These are phyloP conservation scores for Termitomyces sp. DNA, from an alignment of 768 basidiomycete species.

Conservation along the genomic window DNA sequence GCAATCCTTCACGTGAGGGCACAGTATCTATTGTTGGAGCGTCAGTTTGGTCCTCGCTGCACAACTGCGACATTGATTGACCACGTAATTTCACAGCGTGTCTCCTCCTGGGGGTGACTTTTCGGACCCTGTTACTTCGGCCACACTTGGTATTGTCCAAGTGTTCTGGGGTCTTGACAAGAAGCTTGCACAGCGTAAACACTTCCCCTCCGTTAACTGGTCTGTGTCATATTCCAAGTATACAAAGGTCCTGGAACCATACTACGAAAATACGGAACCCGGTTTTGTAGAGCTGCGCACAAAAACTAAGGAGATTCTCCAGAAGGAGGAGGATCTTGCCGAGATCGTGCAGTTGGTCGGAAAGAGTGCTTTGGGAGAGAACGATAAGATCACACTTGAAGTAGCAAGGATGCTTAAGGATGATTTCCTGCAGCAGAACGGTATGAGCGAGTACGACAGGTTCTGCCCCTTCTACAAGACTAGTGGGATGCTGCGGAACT, in stretches of 20 bases:
- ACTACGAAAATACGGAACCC: slow-evolving; percentile 86
- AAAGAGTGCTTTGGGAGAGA: slow-evolving; percentile 94
- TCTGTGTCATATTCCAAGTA: slow-evolving; percentile 99
- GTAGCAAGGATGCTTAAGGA: slow-evolving; percentile 97
- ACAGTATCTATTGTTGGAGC: slow-evolving; percentile 99
- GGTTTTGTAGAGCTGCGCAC: slow-evolving; percentile 94
- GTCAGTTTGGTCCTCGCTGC: slow-evolving; percentile 43
- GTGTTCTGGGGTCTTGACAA: slow-evolving; percentile 99
- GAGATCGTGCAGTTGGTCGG: slow-evolving; percentile 99
- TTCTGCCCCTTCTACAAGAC: slow-evolving; percentile 99
- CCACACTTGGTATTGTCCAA: slow-evolving; percentile 97
- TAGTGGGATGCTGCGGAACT: slow-evolving; percentile 90
- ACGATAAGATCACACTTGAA: slow-evolving; percentile 97
- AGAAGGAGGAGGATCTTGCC: slow-evolving; percentile 97
- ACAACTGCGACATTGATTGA: slow-evolving; percentile 1
- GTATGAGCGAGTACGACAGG: slow-evolving; percentile 96
- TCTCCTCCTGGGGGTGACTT: slow-evolving; percentile 99
- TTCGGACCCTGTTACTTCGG: slow-evolving; percentile 96
- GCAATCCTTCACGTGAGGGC: slow-evolving; percentile 81
- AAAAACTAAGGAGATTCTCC: slow-evolving; percentile 92
- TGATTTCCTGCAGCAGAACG: slow-evolving; percentile 96
- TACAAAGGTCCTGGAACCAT: slow-evolving; percentile 85
- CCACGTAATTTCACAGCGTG: slow-evolving; percentile 49
- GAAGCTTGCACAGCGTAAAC: slow-evolving; percentile 97
- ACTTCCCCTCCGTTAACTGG: slow-evolving; percentile 99